A percentile compares a stretch with the other conserved stretches of the same genome.
phyloP scores from a whole-genome alignment of 345 rosid genomes.

The Lumnitzera littorea region DNA sequence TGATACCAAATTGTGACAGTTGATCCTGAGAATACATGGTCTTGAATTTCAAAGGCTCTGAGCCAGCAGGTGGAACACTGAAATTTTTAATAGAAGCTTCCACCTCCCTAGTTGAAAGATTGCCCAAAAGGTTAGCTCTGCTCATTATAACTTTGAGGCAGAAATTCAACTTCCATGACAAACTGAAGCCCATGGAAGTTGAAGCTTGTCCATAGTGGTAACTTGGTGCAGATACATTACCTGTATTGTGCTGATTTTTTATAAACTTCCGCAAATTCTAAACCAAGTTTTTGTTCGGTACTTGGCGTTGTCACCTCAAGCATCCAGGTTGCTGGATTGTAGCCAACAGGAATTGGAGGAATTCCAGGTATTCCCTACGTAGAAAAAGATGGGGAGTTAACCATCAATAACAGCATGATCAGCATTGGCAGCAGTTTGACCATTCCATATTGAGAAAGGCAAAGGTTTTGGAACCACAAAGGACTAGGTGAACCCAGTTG shows the following conservation, averaged over 20 bases:
- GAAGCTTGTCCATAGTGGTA: not conserved
- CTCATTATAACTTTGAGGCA: too few species aligned
- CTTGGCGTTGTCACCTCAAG: constrained; percentile 71
- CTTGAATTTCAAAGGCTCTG: constrained; percentile 49
- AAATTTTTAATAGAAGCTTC: constrained; percentile 45
- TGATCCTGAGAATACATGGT: constrained; percentile 47
- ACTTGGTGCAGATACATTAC: constrained; percentile 17
- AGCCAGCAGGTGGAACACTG: constrained; percentile 58
- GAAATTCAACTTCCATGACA: too few species aligned
- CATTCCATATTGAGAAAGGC: not conserved
- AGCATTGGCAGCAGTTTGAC: not conserved
- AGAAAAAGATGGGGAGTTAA: not conserved
- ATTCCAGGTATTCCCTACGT: constrained; percentile 55
- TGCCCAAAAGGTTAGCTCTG: constrained; percentile 2
- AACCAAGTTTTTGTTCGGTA: constrained; percentile 48
- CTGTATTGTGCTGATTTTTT: constrained; percentile 49
- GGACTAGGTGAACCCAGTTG: too few species aligned
- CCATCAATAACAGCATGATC: not conserved
- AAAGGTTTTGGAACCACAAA: too few species aligned
- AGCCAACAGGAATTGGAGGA: constrained; percentile 49
- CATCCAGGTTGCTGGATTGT: constrained; percentile 99
- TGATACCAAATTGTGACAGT: constrained; percentile 46
- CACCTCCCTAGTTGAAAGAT: constrained; percentile 43
- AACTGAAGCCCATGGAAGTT: not conserved
- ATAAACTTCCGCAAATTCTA: constrained; percentile 75